phyloP scores from a whole-genome alignment of 2,329 filamentous ascomycete genomes.

The Diaporthe sp. region DNA sequence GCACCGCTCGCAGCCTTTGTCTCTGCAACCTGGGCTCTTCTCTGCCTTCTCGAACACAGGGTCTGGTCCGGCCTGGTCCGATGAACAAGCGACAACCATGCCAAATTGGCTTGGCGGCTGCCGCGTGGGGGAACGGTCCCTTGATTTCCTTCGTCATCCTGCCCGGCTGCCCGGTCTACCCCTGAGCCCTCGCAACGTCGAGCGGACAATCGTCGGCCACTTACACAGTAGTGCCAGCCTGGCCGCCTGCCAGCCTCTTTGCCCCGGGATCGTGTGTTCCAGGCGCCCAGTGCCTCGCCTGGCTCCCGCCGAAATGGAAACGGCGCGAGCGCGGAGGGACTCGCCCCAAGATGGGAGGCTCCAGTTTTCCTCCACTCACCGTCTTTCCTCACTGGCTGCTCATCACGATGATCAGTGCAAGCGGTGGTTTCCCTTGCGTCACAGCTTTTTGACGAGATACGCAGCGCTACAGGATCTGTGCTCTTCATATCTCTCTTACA shows the following conservation, averaged over 20 bases:
- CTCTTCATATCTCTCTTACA: not conserved
- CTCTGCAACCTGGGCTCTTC: not conserved
- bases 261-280: conserved; percentile 23
- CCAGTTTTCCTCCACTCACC: conserved; percentile 32
- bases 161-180: conserved; percentile 20
- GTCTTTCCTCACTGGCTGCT: conserved; percentile 33
- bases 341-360: conserved; percentile 20
- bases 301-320: conserved; percentile 27
- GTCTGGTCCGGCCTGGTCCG: conserved; percentile 17
- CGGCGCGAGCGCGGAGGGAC: conserved; percentile 21
- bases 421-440: conserved; percentile 26
- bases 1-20: not conserved
- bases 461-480: conserved; percentile 1
- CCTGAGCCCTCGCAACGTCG: conserved; percentile 31
- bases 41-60: conserved; percentile 20
- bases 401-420: conserved; percentile 27
- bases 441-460: conserved; percentile 18
- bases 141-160: conserved; percentile 27
- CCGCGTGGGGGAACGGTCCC: conserved; percentile 24
- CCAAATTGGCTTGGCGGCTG: conserved; percentile 1
- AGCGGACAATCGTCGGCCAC: conserved; percentile 32
- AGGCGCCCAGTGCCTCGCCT: conserved; percentile 15
- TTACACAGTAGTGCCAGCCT: conserved; percentile 7
- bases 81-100: conserved; percentile 12
- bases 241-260: conserved; percentile 23